A percentile compares a stretch with the other conserved stretches of the same genome.
These are phyloP conservation scores for Herpotrichia juniperi DNA, from an alignment of 2,329 filamentous ascomycete genomes.

Conservation along the genomic window DNA sequence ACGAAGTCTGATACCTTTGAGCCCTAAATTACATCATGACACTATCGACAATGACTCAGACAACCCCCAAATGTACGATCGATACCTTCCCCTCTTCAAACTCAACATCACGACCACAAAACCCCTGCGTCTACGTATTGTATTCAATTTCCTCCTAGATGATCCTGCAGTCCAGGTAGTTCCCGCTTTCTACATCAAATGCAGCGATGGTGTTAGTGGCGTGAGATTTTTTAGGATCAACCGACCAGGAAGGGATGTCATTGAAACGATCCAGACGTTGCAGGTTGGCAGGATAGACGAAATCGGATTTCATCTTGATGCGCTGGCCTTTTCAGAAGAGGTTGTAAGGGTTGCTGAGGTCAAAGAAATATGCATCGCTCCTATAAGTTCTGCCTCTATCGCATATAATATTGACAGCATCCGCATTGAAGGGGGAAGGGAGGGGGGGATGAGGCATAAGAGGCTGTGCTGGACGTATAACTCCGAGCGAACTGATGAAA, in stretches of 20 bases:
- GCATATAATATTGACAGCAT: conserved; percentile 17
- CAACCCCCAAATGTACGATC: conserved; percentile 7
- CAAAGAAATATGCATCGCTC: conserved; percentile 23
- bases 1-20: not conserved
- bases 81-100: conserved; percentile 35
- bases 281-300: conserved; percentile 24
- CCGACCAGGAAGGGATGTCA: not conserved
- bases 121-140: conserved; percentile 23
- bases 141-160: conserved; percentile 11
- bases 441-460: conserved; percentile 23
- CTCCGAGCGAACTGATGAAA: not conserved
- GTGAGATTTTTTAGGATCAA: conserved; percentile 4
- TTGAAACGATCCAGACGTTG: conserved; percentile 2
- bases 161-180: not conserved
- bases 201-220: conserved; percentile 5
- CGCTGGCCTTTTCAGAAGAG: conserved; percentile 3
- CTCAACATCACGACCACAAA: conserved; percentile 40
- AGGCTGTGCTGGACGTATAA: conserved; percentile 33
- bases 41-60: not conserved
- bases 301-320: conserved; percentile 27
- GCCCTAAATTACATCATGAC: too few species aligned
- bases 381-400: not conserved
- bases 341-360: conserved; percentile 13
- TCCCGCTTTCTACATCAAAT: conserved; percentile 26
- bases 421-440: conserved; percentile 15